Percentiles rank a stretch among this genome's conserved stretches.
Conservation (phyloP, 2,329 filamentous ascomycete species). For the Fusarium dlaminii region DNA sequence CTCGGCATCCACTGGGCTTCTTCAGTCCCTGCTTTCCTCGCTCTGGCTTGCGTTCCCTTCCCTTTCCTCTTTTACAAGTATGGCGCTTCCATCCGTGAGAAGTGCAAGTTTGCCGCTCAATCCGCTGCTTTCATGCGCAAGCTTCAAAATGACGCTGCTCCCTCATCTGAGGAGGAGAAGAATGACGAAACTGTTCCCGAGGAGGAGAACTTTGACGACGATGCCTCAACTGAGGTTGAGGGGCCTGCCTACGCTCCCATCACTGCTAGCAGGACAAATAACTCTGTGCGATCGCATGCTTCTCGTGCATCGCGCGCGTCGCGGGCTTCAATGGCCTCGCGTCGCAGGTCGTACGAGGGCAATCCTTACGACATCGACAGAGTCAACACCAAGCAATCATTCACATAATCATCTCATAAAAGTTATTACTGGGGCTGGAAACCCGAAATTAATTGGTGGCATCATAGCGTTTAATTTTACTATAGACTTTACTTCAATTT, state of each 20-base stretch:
- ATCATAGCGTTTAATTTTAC: conserved; percentile 16
- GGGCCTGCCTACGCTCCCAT: conserved; percentile 31
- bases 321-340: conserved; percentile 7
- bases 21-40: conserved; percentile 28
- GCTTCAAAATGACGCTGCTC: conserved; percentile 15
- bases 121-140: conserved; percentile 36
- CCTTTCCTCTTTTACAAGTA: conserved; percentile 38
- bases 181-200: conserved; percentile 8
- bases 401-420: conserved; percentile 20
- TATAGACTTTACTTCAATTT: conserved; percentile 16
- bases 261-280: conserved; percentile 4
- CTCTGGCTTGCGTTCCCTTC: conserved; percentile 33
- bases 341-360: conserved; percentile 30
- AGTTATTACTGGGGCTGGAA: conserved; percentile 3
- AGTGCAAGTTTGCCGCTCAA: conserved; percentile 36
- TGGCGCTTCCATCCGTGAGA: conserved; percentile 29
- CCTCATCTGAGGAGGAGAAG: conserved; percentile 9
- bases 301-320: conserved; percentile 21
- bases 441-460: not conserved
- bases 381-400: conserved; percentile 32
- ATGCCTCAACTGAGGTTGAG: conserved; percentile 28
- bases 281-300: conserved; percentile 18
- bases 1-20: conserved; percentile 36
- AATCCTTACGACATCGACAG: conserved; percentile 34
- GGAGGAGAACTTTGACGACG: conserved; percentile 22